A percentile compares a stretch with the other conserved stretches of the same genome.
Conservation (phyloP, 2,329 filamentous ascomycete species). For the Exophiala spinifera region DNA sequence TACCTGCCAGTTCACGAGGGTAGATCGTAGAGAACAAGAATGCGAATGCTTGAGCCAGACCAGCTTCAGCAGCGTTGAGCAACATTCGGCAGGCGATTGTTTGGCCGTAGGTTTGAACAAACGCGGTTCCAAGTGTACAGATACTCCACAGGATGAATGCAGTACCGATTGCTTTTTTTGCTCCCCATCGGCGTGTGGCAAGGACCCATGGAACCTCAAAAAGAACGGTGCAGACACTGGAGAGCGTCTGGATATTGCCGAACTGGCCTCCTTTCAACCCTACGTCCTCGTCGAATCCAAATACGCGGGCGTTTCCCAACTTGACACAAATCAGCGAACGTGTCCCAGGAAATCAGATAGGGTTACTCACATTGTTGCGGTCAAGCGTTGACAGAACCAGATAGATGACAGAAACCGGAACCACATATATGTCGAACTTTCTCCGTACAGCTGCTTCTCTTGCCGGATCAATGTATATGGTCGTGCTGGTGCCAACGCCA, state of each 20-base stretch:
- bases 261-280: constrained; percentile 59
- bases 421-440: constrained; percentile 25
- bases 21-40: constrained; percentile 19
- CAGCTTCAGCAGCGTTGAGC: constrained; percentile 26
- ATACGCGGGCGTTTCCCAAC: constrained; percentile 55
- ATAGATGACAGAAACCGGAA: constrained; percentile 16
- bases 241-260: constrained; percentile 43
- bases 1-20: constrained; percentile 9
- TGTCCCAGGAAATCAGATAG: no score
- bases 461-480: constrained; percentile 22
- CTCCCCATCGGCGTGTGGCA: constrained; percentile 10
- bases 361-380: constrained; percentile 35
- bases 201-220: constrained; percentile 20
- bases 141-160: constrained; percentile 15
- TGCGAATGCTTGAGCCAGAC: constrained; percentile 10
- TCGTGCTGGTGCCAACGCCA: constrained; percentile 1
- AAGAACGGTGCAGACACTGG: constrained; percentile 12
- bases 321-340: background rate
- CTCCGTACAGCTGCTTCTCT: constrained; percentile 16
- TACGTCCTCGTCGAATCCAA: constrained; percentile 58
- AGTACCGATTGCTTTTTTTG: constrained; percentile 14
- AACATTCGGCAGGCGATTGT: constrained; percentile 34
- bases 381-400: constrained; percentile 47
- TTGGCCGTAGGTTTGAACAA: constrained; percentile 31
- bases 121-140: constrained; percentile 24